Evolutionary conservation across 371 early-diverging fungal genomes (phyloP).

Genomic region (Apophysomyces trapeziformis): DNA sequence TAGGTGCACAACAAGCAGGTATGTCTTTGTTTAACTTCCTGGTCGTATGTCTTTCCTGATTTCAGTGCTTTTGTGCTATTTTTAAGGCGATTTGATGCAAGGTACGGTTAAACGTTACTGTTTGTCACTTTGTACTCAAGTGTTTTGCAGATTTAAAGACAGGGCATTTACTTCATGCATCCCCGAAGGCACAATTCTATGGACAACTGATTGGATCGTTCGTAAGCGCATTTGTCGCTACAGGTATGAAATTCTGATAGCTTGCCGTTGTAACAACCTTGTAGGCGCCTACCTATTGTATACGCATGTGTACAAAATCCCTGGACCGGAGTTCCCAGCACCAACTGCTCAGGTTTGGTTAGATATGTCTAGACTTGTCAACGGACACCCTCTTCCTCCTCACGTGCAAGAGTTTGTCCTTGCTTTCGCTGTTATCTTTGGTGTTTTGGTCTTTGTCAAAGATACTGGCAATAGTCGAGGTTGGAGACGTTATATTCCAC

Average conservation of each 20-base stretch:
- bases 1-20: conserved; percentile 63
- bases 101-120: conserved; percentile 10
- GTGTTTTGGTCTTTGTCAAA: conserved; percentile 57
- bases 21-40: background rate
- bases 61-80: background rate
- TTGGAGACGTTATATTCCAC: conserved; percentile 61
- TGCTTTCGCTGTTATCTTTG: conserved; percentile 64
- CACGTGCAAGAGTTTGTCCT: conserved; percentile 63
- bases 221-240: conserved; percentile 55
- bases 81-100: conserved; percentile 78
- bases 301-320: conserved; percentile 71
- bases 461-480: conserved; percentile 28
- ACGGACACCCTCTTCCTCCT: conserved; percentile 75
- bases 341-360: conserved; percentile 85
- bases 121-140: background rate
- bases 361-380: conserved; percentile 81
- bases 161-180: conserved; percentile 79
- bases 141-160: conserved; percentile 74
- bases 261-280: background rate
- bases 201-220: conserved; percentile 85
- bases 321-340: conserved; percentile 73
- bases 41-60: background rate
- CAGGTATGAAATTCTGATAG: conserved; percentile 39
- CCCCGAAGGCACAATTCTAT: conserved; percentile 85
- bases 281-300: conserved; percentile 71